Evolutionary conservation across 2,329 filamentous ascomycete genomes (phyloP), one percentile per base, ranked within the genome.

Genomic region (Ophiostoma piceae): DNA sequence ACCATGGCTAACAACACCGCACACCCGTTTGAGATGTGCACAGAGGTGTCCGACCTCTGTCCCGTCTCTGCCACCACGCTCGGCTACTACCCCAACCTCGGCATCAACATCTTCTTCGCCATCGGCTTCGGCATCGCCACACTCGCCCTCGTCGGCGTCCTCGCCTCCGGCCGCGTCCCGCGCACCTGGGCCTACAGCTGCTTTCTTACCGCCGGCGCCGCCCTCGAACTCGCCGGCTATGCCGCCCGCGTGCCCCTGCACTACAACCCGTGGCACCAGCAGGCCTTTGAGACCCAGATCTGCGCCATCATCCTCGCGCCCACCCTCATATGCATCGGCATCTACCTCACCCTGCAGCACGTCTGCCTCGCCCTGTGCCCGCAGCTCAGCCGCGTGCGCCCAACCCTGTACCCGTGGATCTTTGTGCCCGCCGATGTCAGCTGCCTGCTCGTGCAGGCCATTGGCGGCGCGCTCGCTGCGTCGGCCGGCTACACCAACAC

Each of bases 331-430:
- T 87, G 86, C 77, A 85, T 87, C 73, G 83, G 82, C 75, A 84
- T 89, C 77, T 90, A 89, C 79, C 83, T 90, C 35, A 88, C 85
- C 3, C 83, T 89, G 71, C 87, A 88, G 77, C 86, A 88, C 79
- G 77, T 86, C 73, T 81, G 83, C 71, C 78, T 85, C 43, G 77
- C 81, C 66, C 79, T 86, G 72, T 80, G 79, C 77, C 81, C 84
- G 9, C 62, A 73, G 51, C 79, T 85, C 68, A 86, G 84, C n/a
- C 82, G 83, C 72, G 74, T 87, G 70, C 79, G 79, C 3, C 82
- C 85, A 22, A 77, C 76, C n/a, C 80, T 81, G 73, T 87, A 85
- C 76, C 85, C 85, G 3, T 80, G 82, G 74, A 78, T 87, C 78
- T 88, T 87, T 78, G 82, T 87, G n/a, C 83, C 84, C 68, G 84